phyloP scores from a whole-genome alignment of 257 asterid species.

The Plectranthus barbatus region DNA sequence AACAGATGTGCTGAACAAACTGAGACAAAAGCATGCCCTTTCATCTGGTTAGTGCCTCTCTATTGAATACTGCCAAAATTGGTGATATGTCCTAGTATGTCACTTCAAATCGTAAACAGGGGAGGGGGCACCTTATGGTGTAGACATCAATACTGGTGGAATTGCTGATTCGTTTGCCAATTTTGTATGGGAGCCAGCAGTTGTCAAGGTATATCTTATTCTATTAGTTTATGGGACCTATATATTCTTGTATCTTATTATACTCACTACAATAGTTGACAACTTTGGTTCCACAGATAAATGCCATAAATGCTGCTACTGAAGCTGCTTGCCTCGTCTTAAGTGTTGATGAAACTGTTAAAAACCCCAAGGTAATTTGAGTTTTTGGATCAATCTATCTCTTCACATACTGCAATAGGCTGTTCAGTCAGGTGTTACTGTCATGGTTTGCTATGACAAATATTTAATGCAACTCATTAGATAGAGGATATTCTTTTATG shows the following conservation, averaged over 20 bases:
- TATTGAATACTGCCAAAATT: neutral
- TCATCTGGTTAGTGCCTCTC: slow-evolving; percentile 59
- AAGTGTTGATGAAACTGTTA: slow-evolving; percentile 82
- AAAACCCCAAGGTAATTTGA: slow-evolving; percentile 70
- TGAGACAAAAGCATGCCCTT: slow-evolving; percentile 92
- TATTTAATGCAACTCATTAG: no score
- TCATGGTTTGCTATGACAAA: no score
- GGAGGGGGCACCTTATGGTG: slow-evolving; percentile 50
- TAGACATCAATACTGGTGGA: slow-evolving; percentile 50
- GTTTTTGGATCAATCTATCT: neutral
- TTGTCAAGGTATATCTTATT: slow-evolving; percentile 50
- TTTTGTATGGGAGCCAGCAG: slow-evolving; percentile 89
- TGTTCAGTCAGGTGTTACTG: no score
- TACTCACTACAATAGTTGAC: no score
- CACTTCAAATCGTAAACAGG: slow-evolving; percentile 20
- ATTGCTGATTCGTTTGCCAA: slow-evolving; percentile 70
- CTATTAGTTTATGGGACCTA: neutral
- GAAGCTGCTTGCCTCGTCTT: slow-evolving; percentile 88
- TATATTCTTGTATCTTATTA: no score
- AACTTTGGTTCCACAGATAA: slow-evolving; percentile 36
- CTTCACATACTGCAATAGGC: neutral
- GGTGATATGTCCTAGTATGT: neutral
- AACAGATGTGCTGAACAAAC: slow-evolving; percentile 88
- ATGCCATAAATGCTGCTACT: slow-evolving; percentile 88
- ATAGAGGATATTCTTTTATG: no score